phyloP scores from a whole-genome alignment of 1,284 basidiomycete genomes.

The Irpex sp. region DNA sequence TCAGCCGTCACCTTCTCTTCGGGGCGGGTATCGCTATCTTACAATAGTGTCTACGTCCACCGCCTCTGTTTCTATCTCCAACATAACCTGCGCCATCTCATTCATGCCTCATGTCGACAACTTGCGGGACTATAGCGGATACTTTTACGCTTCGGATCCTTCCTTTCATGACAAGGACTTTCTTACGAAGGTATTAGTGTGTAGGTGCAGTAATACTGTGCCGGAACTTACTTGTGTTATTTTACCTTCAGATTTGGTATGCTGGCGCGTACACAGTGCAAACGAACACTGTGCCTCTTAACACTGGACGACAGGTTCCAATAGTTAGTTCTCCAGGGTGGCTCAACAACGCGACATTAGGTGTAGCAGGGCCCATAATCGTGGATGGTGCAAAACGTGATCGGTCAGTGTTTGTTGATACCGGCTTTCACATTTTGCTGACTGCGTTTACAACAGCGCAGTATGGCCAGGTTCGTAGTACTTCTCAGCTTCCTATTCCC shows the following conservation, averaged over 20 bases:
- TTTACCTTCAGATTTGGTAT: conserved; percentile 45
- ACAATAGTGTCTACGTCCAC: conserved; percentile 42
- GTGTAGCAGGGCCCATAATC: conserved; percentile 56
- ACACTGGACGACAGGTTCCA: conserved; percentile 52
- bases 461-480: conserved; percentile 47
- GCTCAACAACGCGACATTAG: conserved; percentile 54
- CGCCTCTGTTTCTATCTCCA: conserved; percentile 39
- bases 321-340: conserved; percentile 42
- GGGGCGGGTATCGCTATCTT: conserved; percentile 55
- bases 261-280: conserved; percentile 61
- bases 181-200: conserved; percentile 40
- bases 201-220: not conserved
- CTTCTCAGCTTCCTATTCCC: not conserved
- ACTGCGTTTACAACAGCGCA: conserved; percentile 30
- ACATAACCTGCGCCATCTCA: conserved; percentile 50
- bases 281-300: conserved; percentile 51
- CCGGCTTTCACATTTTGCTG: not conserved
- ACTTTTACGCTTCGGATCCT: conserved; percentile 50
- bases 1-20: conserved; percentile 40
- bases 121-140: conserved; percentile 49
- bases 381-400: conserved; percentile 63
- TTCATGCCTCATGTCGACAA: conserved; percentile 54
- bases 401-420: conserved; percentile 31
- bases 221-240: not conserved
- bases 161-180: conserved; percentile 45